A percentile compares a stretch with the other conserved stretches of the same genome.
Evolutionary conservation across 2,329 filamentous ascomycete species (phyloP).

Genomic region (Diaporthe vexans): DNA sequence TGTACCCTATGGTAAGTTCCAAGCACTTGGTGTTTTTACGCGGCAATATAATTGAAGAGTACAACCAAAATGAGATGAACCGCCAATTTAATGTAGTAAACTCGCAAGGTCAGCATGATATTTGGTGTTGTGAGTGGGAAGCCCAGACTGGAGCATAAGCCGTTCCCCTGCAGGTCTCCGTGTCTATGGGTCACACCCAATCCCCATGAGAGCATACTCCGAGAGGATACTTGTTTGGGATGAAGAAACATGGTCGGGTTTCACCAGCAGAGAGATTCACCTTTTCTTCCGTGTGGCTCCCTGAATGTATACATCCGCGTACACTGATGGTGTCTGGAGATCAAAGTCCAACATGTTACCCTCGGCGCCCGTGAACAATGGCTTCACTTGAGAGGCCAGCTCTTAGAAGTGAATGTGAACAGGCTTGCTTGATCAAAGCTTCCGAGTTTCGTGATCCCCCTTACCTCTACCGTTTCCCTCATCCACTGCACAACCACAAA

Average conservation of each 20-base stretch:
- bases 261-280: background rate
- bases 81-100: background rate
- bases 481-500: background rate
- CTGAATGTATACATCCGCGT: background rate
- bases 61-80: background rate
- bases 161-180: background rate
- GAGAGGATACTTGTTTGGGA: background rate
- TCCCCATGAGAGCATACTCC: background rate
- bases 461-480: background rate
- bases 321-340: background rate
- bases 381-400: background rate
- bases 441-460: background rate
- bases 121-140: background rate
- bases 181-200: background rate
- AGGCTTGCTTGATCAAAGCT: background rate
- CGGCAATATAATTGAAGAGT: background rate
- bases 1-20: no score
- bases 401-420: background rate
- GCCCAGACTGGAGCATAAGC: background rate
- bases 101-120: background rate
- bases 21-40: background rate
- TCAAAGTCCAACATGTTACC: background rate
- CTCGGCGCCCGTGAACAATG: background rate
- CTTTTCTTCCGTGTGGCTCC: background rate
- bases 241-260: background rate